Evolutionary conservation across 768 basidiomycete species (phyloP), one percentile per base, ranked within the genome.

Genomic region (Artomyces pyxidatus): DNA sequence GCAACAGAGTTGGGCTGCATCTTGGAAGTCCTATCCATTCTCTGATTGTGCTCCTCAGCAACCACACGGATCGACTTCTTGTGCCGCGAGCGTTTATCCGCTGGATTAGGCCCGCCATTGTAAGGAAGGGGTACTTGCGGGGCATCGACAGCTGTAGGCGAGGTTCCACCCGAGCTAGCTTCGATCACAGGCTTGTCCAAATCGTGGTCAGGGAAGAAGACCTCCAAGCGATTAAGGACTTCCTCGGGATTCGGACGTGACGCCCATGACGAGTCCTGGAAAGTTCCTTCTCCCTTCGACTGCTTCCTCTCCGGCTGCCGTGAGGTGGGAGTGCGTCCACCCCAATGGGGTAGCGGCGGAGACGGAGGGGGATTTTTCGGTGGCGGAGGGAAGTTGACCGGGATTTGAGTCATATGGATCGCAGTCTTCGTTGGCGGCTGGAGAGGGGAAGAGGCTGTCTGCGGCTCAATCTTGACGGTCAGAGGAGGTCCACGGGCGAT

Each of bases 161-260:
- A 88, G 3, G 84, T 82, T 37, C 85, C 85, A 9, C 88, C 85
- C 3, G 83, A 86, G 35, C 74, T 76, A 27, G 85, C 81, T 58
- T 98, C 95, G 47, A 97, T 88, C 55, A 98, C 85, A 2, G 94
- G 93, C 61, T 92, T 88, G 65, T 98, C 96, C 42, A 98, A 79
- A 60, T 97, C 93, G 61, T 96, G 89, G 55, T 87, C 84, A 1
- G 95, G 94, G 75, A 99, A 99, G 72, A 90, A 97, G 52, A 86
- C 83, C 58, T 97, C 90, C 7, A 99, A 75, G 48, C 88, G 82
- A 37, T 97, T 87, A 62, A 92, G 91, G 38, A 99, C 86, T 57
- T 88, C 87, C 67, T 98, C 96, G 0, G 93, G 82, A 39, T 83
- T 80, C 25, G 94, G 94, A 58, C 93, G 88, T 52, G 85, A 81